Percentiles rank a stretch among this genome's conserved stretches.
Conservation (phyloP, 1,139 yeast species). For the Scheffersomyces segobiensis region DNA sequence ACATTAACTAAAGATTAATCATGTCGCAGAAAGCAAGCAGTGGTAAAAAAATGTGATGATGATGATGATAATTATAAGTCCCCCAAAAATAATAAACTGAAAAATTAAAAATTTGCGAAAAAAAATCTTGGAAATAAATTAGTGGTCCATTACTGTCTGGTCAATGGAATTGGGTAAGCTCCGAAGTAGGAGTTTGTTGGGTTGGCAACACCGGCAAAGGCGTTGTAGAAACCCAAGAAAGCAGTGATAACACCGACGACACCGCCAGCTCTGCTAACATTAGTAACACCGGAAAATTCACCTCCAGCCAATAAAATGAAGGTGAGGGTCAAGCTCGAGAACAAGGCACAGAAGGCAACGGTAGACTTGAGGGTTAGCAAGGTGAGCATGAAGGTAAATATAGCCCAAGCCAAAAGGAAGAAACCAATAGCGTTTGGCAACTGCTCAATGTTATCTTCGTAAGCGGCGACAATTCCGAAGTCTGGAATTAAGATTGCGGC, state of each 20-base stretch:
- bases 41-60: neutral
- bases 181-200: constrained; percentile 37
- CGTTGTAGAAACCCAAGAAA: constrained; percentile 61
- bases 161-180: constrained; percentile 36
- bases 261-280: constrained; percentile 67
- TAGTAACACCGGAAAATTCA: constrained; percentile 47
- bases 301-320: constrained; percentile 60
- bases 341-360: constrained; percentile 55
- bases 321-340: constrained; percentile 55
- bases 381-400: constrained; percentile 60
- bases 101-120: neutral
- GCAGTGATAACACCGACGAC: constrained; percentile 64
- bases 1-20: neutral
- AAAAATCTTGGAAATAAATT: neutral
- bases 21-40: neutral
- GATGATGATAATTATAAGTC: neutral
- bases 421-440: constrained; percentile 57
- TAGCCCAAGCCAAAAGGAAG: constrained; percentile 64
- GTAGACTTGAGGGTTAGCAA: constrained; percentile 65
- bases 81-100: neutral
- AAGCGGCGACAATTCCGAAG: constrained; percentile 56
- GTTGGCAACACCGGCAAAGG: constrained; percentile 43
- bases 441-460: constrained; percentile 42
- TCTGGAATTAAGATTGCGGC: constrained; percentile 57
- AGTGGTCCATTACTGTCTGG: constrained; percentile 11